Conservation (phyloP, 1,284 basidiomycete species). For the Microbotryum silenes-acaulis region DNA sequence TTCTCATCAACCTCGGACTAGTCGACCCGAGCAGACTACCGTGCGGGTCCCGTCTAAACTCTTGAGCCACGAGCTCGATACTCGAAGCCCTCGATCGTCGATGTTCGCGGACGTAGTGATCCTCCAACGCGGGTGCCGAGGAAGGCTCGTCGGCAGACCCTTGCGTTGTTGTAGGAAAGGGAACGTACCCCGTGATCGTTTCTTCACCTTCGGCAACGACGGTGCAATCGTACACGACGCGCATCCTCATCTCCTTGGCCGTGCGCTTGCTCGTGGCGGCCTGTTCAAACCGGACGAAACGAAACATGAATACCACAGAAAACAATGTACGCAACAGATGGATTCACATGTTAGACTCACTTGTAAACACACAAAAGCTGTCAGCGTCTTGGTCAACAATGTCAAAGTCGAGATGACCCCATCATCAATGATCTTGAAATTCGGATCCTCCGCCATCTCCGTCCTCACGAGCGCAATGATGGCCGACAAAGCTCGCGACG, state of each 20-base stretch:
- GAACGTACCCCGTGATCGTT: neutral
- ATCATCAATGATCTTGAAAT: constrained; percentile 38
- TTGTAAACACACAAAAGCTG: constrained; percentile 48
- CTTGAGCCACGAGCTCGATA: neutral
- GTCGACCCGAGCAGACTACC: no score
- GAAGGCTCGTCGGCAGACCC: no score
- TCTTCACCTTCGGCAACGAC: constrained; percentile 39
- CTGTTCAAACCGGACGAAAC: constrained; percentile 1
- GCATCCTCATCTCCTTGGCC: constrained; percentile 40
- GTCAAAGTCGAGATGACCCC: constrained; percentile 40
- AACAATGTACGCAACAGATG: no score
- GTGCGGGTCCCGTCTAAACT: no score
- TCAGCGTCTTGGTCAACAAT: constrained; percentile 47
- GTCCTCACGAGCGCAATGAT: constrained; percentile 47
- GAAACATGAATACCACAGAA: no score
- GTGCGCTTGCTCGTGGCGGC: constrained; percentile 46
- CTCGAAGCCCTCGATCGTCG: neutral
- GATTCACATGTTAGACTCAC: neutral
- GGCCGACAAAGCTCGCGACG: constrained; percentile 44
- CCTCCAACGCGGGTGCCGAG: no score
- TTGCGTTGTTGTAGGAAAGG: neutral
- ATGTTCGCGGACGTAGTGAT: no score
- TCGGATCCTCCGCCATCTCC: constrained; percentile 43
- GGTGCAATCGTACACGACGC: constrained; percentile 46
- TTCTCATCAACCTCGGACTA: no score